These are phyloP conservation scores for Poterioochromonas sp. DNA, from an alignment of 352 stramenopile genomes.

Conservation along the genomic window DNA sequence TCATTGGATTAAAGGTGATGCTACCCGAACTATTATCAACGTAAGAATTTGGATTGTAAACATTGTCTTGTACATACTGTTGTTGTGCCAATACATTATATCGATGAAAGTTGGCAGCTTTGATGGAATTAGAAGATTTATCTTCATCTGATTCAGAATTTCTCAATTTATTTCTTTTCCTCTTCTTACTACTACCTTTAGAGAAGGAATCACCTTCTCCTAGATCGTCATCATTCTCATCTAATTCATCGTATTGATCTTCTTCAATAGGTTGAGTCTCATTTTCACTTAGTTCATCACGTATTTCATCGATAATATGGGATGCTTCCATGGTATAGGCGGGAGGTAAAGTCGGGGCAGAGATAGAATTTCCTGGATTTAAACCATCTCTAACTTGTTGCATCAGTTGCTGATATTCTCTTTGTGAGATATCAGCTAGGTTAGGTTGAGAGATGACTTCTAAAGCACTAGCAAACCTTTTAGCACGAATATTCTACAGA, in stretches of 20 bases:
- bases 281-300: not conserved
- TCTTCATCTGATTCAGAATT: no score
- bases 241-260: not conserved
- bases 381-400: not conserved
- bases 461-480: not conserved
- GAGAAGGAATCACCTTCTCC: no score
- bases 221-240: not conserved
- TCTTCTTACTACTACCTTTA: no score
- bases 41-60: no score
- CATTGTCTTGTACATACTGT: no score
- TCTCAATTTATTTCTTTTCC: no score
- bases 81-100: no score
- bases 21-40: no score
- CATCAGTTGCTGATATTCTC: not conserved
- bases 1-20: no score
- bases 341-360: not conserved
- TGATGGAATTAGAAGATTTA: no score
- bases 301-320: not conserved
- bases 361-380: not conserved
- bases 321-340: not conserved
- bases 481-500: not conserved
- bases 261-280: not conserved
- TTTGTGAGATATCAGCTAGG: not conserved
- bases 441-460: not conserved
- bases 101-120: no score